These are phyloP conservation scores for Coemansia sp. DNA, from an alignment of 192 early-diverging fungal genomes.

Conservation along the genomic window DNA sequence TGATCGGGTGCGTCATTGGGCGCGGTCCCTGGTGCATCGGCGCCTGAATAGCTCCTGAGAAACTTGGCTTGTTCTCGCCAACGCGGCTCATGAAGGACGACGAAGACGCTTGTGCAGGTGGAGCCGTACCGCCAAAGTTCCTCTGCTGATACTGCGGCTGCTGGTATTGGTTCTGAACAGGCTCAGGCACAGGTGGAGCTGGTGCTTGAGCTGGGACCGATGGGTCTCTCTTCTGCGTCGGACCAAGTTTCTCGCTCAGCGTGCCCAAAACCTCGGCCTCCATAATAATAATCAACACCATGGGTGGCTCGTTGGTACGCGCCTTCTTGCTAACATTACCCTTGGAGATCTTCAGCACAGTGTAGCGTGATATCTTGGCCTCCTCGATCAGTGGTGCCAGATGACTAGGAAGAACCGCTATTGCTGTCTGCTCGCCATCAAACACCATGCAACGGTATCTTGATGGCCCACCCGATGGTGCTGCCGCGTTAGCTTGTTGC, in stretches of 20 bases:
- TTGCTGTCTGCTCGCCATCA: conserved; percentile 41
- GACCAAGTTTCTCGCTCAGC: conserved; percentile 27
- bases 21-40: conserved; percentile 44
- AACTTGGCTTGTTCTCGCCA: conserved; percentile 29
- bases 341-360: conserved; percentile 36
- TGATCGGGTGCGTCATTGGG: conserved; percentile 59
- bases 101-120: background rate
- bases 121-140: background rate
- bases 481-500: conserved; percentile 11
- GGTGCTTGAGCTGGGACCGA: background rate
- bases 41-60: conserved; percentile 16
- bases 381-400: conserved; percentile 32
- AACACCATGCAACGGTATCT: conserved; percentile 53
- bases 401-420: conserved; percentile 41
- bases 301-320: conserved; percentile 19
- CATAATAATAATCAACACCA: conserved; percentile 37
- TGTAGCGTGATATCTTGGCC: conserved; percentile 32
- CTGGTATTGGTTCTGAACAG: conserved; percentile 8
- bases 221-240: background rate
- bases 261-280: conserved; percentile 44
- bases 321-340: conserved; percentile 36
- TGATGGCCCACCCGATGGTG: background rate
- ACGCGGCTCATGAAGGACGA: conserved; percentile 51
- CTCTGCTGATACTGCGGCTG: conserved; percentile 35
- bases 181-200: background rate